These are phyloP conservation scores for Chaetothyriales sp. DNA, from an alignment of 2,329 filamentous ascomycete genomes.

Conservation along the genomic window DNA sequence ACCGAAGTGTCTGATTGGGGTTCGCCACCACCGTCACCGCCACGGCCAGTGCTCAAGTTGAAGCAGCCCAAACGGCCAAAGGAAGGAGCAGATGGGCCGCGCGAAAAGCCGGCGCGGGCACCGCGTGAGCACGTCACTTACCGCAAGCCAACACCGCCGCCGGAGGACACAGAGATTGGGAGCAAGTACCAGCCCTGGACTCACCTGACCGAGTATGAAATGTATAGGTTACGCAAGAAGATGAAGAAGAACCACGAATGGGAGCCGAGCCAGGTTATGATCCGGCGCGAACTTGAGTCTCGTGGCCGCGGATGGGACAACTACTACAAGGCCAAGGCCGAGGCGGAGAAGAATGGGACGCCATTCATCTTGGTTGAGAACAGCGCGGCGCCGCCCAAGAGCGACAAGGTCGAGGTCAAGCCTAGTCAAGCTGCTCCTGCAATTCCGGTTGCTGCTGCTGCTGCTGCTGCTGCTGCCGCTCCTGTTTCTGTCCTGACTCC, in stretches of 20 bases:
- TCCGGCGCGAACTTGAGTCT: conserved; percentile 46
- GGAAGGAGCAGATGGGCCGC: neutral
- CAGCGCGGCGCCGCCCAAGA: neutral
- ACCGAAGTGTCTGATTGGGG: conserved; percentile 32
- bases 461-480: conserved; percentile 2
- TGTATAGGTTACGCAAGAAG: conserved; percentile 49
- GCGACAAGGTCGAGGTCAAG: neutral
- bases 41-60: conserved; percentile 17
- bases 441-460: conserved; percentile 2
- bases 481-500: too few relatives aligned
- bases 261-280: conserved; percentile 53
- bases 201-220: conserved; percentile 51
- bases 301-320: conserved; percentile 40
- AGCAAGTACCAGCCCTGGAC: conserved; percentile 49
- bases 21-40: conserved; percentile 19
- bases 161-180: conserved; percentile 42
- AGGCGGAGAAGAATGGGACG: conserved; percentile 36
- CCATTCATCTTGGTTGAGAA: conserved; percentile 41
- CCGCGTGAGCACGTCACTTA: conserved; percentile 12
- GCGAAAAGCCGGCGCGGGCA: conserved; percentile 6
- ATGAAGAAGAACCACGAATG: conserved; percentile 61
- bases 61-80: conserved; percentile 30
- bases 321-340: conserved; percentile 34
- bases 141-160: conserved; percentile 32
- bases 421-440: neutral